Evolutionary conservation across 768 basidiomycete species (phyloP).

Genomic region (Suillus occidentalis): DNA sequence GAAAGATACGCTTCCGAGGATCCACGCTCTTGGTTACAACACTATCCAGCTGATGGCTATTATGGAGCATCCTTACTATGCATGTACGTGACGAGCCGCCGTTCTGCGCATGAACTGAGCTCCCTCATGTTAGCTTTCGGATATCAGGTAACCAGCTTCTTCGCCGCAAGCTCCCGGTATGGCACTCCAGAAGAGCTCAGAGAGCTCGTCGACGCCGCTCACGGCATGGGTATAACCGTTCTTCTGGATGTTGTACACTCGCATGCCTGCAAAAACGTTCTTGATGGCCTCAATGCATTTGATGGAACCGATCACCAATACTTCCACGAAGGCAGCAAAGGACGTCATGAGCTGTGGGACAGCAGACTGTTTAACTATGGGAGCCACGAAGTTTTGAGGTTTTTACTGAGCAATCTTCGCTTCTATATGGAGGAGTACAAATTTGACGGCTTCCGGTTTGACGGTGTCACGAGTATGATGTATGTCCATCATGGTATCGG

Average conservation of each 20-base stretch:
- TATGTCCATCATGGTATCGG: constrained; percentile 98
- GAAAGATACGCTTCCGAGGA: constrained; percentile 76
- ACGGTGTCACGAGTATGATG: constrained; percentile 99
- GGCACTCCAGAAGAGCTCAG: constrained; percentile 95
- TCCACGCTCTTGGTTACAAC: constrained; percentile 92
- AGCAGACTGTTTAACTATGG: constrained; percentile 97
- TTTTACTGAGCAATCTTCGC: constrained; percentile 91
- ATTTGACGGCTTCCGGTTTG: constrained; percentile 98
- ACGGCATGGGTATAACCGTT: constrained; percentile 88
- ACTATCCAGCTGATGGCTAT: constrained; percentile 98
- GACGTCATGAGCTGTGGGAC: constrained; percentile 96
- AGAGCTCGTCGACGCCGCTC: constrained; percentile 93
- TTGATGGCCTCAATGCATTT: constrained; percentile 93
- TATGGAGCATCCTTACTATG: constrained; percentile 98
- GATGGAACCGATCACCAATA: constrained; percentile 98
- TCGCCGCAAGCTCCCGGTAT: constrained; percentile 94
- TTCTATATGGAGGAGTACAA: constrained; percentile 95
- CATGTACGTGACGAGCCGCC: constrained; percentile 56
- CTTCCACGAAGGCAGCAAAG: constrained; percentile 92
- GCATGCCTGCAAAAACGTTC: constrained; percentile 96
- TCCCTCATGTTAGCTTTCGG: constrained; percentile 72
- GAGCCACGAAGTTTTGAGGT: constrained; percentile 90
- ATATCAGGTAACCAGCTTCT: constrained; percentile 97
- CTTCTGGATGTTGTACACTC: constrained; percentile 97
- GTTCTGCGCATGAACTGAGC: neutral